A percentile compares a stretch with the other conserved stretches of the same genome.
Conservation (phyloP, 306 rosid species). For the Castanea crenata region DNA sequence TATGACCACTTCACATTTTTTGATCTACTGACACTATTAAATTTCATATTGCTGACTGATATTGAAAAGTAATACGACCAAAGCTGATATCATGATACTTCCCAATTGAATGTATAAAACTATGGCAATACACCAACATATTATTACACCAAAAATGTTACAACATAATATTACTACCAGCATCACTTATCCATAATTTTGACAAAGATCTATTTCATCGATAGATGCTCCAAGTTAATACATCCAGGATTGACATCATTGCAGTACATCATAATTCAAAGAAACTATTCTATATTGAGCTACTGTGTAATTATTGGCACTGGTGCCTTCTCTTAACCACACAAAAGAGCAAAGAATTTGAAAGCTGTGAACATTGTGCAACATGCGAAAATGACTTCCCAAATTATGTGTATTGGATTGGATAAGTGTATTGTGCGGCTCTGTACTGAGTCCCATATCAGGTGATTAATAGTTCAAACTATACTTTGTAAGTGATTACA, state of each 20-base stretch:
- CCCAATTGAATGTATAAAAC: conserved; percentile 15
- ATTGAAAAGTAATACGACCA: background rate
- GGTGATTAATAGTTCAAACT: too few species aligned
- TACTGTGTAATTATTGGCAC: background rate
- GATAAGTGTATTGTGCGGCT: too few species aligned
- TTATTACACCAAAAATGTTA: too few species aligned
- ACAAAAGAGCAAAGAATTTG: background rate
- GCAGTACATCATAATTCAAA: too few species aligned
- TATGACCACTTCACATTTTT: background rate
- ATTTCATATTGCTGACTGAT: background rate
- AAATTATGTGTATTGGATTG: too few species aligned
- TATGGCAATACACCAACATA: background rate
- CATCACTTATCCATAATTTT: too few species aligned
- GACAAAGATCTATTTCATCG: too few species aligned
- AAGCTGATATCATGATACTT: background rate
- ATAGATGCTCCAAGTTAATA: too few species aligned
- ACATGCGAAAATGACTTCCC: background rate
- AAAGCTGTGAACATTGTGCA: background rate
- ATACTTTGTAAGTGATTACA: too few species aligned
- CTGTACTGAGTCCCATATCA: too few species aligned
- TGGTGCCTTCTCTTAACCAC: background rate
- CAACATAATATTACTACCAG: too few species aligned
- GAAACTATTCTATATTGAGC: background rate
- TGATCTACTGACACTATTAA: background rate
- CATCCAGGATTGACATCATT: too few species aligned